Base-by-base conservation (phyloP, 2,329 filamentous ascomycete species). In the Xylaria sp. region DNA sequence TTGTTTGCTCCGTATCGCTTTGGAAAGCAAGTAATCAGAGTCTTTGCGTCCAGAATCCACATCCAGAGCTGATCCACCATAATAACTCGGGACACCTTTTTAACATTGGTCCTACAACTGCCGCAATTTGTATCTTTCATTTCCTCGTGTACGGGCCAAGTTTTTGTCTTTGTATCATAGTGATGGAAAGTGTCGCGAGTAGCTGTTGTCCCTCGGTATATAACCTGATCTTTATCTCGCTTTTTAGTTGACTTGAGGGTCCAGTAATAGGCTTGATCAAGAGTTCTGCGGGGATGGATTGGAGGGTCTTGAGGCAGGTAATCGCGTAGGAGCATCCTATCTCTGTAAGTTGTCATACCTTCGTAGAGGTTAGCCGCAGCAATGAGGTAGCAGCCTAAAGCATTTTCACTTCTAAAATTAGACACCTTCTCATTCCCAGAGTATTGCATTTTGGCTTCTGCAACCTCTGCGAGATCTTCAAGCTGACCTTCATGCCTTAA, bases 61-160 rank as follows among this genome's bases (percentile, higher is more conserved):
- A 83, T 76, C 81, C 81, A 83, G 0, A 83, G 75, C 60, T 83
- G 81, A 43, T 83, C 81, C 0, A 82, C 80, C 81, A 83, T 83
- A 6, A 83, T 67, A 2, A 83, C 66, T 23, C 69, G 60, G 2
- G 70, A 69, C 0, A 72, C 39, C 30, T 67, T 69, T 18, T 39
- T 56, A 9, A 71, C 65, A 12, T 63, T 69, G 0, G n/a, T 30
- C 12, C 8, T 56, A 36, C 70, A 72, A 20, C 15, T 45, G 4
- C n/a, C 13, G n/a, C 68, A 72, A 5, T 9, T 28, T 20, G 12
- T 46, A 0, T 18, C 36, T 0, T 25, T 18, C 1, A 65, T 2
- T 3, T 32, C 65, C 23, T 60, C 25, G 43, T 70, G 65, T 2
- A 61, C 50, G 10, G 53, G 59, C 60, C 53, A 67, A n/a, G 39